phyloP scores from a whole-genome alignment of 2,329 filamentous ascomycete genomes.

The Onygenales sp. region DNA sequence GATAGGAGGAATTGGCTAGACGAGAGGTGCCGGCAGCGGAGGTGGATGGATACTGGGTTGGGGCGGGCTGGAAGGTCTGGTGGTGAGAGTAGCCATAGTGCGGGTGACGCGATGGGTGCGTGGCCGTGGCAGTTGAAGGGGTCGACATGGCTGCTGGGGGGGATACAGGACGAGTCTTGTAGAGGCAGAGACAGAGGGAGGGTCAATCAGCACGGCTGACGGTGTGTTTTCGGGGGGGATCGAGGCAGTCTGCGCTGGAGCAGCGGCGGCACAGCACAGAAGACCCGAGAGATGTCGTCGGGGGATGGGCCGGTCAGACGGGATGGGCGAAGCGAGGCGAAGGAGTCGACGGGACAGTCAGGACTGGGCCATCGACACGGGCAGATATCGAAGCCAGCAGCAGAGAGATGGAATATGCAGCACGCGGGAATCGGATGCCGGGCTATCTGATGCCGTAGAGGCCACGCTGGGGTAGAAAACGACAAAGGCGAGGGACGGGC shows the following conservation, averaged over 20 bases:
- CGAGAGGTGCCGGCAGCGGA: slow-evolving; percentile 26
- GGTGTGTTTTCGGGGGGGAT: too few species aligned
- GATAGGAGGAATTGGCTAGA: slow-evolving; percentile 33
- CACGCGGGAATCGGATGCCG: too few species aligned
- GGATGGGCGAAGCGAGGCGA: not conserved
- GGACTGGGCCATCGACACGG: not conserved
- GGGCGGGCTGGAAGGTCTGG: slow-evolving; percentile 44
- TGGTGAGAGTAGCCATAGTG: slow-evolving; percentile 54
- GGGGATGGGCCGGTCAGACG: not conserved
- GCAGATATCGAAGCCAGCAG: not conserved
- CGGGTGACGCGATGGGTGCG: slow-evolving; percentile 58
- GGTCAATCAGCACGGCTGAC: too few species aligned
- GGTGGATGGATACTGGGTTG: slow-evolving; percentile 43
- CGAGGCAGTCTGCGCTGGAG: not conserved
- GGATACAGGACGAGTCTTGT: not conserved
- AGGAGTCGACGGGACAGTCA: not conserved
- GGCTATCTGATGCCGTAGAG: too few species aligned
- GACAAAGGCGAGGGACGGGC: too few species aligned
- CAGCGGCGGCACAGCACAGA: not conserved
- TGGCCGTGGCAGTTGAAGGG: slow-evolving; percentile 66
- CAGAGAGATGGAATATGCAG: too few species aligned
- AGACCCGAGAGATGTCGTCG: not conserved
- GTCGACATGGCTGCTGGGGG: slow-evolving; percentile 56
- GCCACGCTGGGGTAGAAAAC: too few species aligned
- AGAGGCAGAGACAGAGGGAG: not conserved